These are phyloP conservation scores for Wickerhamomyces chaumierensis DNA, from an alignment of 805 yeast species.

Conservation along the genomic window DNA sequence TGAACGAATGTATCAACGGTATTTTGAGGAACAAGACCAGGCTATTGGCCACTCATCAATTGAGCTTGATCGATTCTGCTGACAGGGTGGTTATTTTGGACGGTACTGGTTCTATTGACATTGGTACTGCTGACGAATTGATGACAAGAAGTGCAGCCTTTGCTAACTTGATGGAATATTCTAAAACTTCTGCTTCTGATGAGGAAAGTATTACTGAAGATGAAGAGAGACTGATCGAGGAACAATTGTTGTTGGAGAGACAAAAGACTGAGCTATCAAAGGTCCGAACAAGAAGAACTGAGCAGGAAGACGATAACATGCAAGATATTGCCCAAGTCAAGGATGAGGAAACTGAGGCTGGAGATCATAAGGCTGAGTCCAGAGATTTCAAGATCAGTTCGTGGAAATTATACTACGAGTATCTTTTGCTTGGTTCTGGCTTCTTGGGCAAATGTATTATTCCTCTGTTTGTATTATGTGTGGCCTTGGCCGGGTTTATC, in stretches of 20 bases:
- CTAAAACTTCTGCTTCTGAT: conserved; percentile 22
- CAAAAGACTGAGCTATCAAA: conserved; percentile 13
- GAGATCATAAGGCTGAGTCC: conserved; percentile 13
- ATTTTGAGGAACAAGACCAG: conserved; percentile 49
- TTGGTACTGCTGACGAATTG: conserved; percentile 53
- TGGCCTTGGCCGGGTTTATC: conserved; percentile 32
- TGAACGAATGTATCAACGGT: conserved; percentile 57
- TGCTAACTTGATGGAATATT: conserved; percentile 37
- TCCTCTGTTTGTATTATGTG: conserved; percentile 17
- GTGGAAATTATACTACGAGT: conserved; percentile 26
- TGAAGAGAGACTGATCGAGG: conserved; percentile 20
- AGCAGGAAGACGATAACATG: conserved; percentile 19
- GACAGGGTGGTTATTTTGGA: conserved; percentile 59
- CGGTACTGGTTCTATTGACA: conserved; percentile 47
- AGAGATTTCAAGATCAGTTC: conserved; percentile 14
- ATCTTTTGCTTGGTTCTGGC: conserved; percentile 38
- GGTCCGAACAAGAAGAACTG: conserved; percentile 11
- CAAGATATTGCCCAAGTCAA: conserved; percentile 4
- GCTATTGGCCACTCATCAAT: conserved; percentile 75
- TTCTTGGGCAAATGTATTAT: conserved; percentile 19
- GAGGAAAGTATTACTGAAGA: conserved; percentile 18
- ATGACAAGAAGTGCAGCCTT: conserved; percentile 33
- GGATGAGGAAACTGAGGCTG: background rate
- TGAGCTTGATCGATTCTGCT: conserved; percentile 58
- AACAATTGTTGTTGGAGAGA: conserved; percentile 19